Base-by-base conservation (phyloP, 2,329 filamentous ascomycete species). In the Rosellinia necatrix region DNA sequence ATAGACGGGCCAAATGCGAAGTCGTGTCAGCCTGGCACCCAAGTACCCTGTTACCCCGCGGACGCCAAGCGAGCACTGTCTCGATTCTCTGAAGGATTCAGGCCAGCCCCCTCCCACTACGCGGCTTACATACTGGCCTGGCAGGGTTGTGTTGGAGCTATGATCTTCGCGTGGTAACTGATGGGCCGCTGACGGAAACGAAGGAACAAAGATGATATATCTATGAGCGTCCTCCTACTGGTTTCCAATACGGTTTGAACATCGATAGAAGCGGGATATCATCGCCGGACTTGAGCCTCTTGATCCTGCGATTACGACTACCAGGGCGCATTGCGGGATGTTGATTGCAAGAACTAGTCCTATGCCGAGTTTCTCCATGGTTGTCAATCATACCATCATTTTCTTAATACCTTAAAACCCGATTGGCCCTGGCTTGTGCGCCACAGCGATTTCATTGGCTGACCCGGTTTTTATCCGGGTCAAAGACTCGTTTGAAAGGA, bases 21-120 rank as follows among this genome's bases (percentile, higher is more conserved):
- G n/a, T 42, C 15, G 10, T 42, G 40, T 12, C 21, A 43, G 22
- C 19, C 12, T 24, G 34, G 46, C n/a, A 19, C 50, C 17, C 21
- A 12, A 21, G 15, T 15, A n/a, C 22, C 17, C 29, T 51, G 34
- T 50, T 57, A 60, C 57, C 57, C 57, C 57, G 53, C 54, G 42
- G 34, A 38, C 17, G 54, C 43, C 54, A 53, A 53, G 54, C 13
- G n/a, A 12, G 30, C 19, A 40, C 35, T 19, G 22, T 38, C 19
- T 43, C 24, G 34, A 37, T 25, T 32, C 44, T 32, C 22, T 17
- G 37, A 43, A 51, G 37, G 56, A 41, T 42, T 41, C 35, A 30
- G 38, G 30, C 13, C 37, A 38, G 30, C 38, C 6, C n/a, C n/a
- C n/a, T 32, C 25, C 21, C 29, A 15, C 29, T 24, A 24, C 24